These are phyloP conservation scores for Athelia psychrophila DNA, from an alignment of 1,284 basidiomycete species.

Conservation along the genomic window DNA sequence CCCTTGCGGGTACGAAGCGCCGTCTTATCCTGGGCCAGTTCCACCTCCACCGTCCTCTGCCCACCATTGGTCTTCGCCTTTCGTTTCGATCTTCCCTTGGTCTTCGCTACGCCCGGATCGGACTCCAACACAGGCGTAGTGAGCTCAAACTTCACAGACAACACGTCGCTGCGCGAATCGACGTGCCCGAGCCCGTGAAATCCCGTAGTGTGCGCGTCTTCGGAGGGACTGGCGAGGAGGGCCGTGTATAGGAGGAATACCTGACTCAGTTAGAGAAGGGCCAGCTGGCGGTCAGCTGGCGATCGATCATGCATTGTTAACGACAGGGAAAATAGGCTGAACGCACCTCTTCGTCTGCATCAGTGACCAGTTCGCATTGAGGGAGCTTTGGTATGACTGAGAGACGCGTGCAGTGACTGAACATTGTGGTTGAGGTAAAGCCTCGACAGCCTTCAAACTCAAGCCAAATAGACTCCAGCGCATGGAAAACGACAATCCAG, in stretches of 20 bases:
- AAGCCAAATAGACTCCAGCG: too few species aligned
- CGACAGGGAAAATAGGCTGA: not conserved
- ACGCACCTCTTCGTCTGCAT: constrained; percentile 80
- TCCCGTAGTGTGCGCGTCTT: constrained; percentile 19
- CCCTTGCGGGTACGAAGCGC: constrained; percentile 73
- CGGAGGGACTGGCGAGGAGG: constrained; percentile 33
- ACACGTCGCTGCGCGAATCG: constrained; percentile 59
- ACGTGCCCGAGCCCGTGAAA: constrained; percentile 67
- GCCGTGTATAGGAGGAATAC: constrained; percentile 77
- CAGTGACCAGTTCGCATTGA: constrained; percentile 45
- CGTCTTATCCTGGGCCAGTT: constrained; percentile 74
- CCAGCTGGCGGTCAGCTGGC: too few species aligned
- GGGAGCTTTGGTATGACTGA: too few species aligned
- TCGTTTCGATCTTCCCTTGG: constrained; percentile 9
- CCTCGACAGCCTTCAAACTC: too few species aligned
- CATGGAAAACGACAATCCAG: not conserved
- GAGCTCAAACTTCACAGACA: constrained; percentile 63
- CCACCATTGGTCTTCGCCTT: not conserved
- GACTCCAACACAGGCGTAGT: constrained; percentile 18
- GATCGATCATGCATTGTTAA: too few species aligned
- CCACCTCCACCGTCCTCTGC: constrained; percentile 46
- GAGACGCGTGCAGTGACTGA: too few species aligned
- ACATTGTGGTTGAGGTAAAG: too few species aligned
- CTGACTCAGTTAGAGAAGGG: constrained; percentile 37
- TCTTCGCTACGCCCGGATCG: constrained; percentile 4